These are phyloP conservation scores for Trifolium dubium DNA, from an alignment of 306 rosid species.

Conservation along the genomic window DNA sequence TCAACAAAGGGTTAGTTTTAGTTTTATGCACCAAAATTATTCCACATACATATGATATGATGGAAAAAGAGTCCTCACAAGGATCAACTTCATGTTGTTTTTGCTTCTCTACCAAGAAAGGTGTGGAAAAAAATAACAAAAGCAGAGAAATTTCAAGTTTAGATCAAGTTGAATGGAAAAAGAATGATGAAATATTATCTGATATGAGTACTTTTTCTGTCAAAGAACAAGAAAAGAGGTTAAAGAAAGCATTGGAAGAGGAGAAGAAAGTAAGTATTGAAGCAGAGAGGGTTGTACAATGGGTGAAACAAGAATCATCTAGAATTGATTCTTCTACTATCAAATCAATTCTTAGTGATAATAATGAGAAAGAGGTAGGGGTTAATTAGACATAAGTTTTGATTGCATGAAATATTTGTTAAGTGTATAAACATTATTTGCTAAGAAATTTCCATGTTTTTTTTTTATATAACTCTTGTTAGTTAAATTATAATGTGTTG, in stretches of 20 bases:
- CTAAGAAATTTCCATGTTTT: neutral
- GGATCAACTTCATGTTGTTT: constrained; percentile 50
- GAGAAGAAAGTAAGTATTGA: constrained; percentile 52
- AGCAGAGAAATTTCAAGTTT: constrained; percentile 4
- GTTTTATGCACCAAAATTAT: neutral
- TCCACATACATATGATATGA: neutral
- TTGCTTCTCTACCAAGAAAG: constrained; percentile 55
- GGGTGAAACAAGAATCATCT: constrained; percentile 68
- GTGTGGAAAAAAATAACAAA: neutral
- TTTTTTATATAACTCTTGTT: neutral
- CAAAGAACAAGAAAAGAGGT: constrained; percentile 59
- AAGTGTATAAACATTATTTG: neutral
- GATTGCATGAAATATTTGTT: neutral
- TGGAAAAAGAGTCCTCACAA: constrained; percentile 48
- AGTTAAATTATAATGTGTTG: neutral
- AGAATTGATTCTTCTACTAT: constrained; percentile 51
- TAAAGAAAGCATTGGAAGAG: constrained; percentile 62
- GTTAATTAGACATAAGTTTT: neutral
- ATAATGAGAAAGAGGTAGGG: neutral
- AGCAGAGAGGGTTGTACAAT: constrained; percentile 54
- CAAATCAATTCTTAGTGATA: constrained; percentile 21
- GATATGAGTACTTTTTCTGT: constrained; percentile 63
- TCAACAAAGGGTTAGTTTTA: neutral
- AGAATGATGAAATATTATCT: constrained; percentile 52
- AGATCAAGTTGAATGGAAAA: constrained; percentile 42